Conservation (phyloP, 345 rosid genomes). For the Conringia planisiliqua region DNA sequence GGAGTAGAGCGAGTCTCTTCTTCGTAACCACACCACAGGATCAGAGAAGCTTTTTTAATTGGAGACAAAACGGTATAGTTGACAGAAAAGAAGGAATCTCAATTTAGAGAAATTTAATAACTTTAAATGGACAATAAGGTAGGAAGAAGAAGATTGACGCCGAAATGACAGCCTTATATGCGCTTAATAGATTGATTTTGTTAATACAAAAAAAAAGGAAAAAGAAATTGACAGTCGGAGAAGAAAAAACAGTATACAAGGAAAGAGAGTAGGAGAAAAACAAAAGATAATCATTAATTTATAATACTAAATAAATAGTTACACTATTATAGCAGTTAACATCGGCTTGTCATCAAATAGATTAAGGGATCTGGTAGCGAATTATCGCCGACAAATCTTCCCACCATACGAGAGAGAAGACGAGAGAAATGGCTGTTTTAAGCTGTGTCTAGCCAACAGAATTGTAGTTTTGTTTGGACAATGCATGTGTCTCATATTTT, state of each 20-base stretch:
- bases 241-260: constrained; percentile 1
- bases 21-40: constrained; percentile 21
- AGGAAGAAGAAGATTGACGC: constrained; percentile 29
- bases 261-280: background rate
- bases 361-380: constrained; percentile 19
- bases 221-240: background rate
- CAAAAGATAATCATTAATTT: constrained; percentile 10
- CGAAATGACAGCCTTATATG: constrained; percentile 33
- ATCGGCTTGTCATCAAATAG: constrained; percentile 5
- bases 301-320: background rate
- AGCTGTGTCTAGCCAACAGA: constrained; percentile 19
- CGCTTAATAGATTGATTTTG: constrained; percentile 14
- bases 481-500: constrained; percentile 18
- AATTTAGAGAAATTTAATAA: background rate
- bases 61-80: constrained; percentile 19
- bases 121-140: constrained; percentile 15
- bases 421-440: constrained; percentile 17
- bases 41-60: constrained; percentile 5
- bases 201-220: background rate
- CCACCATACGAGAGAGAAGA: background rate
- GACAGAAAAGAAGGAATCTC: background rate
- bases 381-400: constrained; percentile 35
- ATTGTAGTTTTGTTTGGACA: constrained; percentile 24
- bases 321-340: background rate
- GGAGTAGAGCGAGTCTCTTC: constrained; percentile 10